A percentile compares a stretch with the other conserved stretches of the same genome.
These are phyloP conservation scores for Rutstroemia sp. DNA, from an alignment of 2,329 filamentous ascomycete genomes.

Conservation along the genomic window DNA sequence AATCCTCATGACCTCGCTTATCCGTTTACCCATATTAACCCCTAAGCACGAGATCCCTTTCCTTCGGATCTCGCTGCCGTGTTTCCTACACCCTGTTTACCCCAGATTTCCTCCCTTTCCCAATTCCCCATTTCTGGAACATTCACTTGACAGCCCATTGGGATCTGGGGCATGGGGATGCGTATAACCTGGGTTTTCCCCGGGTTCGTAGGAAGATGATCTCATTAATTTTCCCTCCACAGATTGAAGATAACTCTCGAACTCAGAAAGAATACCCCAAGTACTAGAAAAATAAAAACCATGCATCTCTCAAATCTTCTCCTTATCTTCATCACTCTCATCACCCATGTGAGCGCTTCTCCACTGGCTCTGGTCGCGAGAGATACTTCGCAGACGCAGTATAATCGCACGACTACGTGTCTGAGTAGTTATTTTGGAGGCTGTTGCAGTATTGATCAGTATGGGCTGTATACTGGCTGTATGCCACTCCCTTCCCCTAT, in stretches of 20 bases:
- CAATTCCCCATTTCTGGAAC: too few species aligned
- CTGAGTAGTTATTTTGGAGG: conserved; percentile 8
- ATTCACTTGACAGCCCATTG: too few species aligned
- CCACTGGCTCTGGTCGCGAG: not conserved
- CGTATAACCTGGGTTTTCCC: too few species aligned
- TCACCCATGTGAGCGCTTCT: not conserved
- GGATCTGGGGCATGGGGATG: too few species aligned
- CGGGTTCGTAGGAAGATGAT: too few species aligned
- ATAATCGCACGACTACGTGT: conserved; percentile 5
- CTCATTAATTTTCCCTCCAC: too few species aligned
- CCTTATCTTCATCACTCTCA: not conserved
- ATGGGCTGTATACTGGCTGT: not conserved
- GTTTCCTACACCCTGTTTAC: not conserved
- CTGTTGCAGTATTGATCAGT: not conserved
- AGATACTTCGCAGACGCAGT: not conserved
- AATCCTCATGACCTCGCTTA: not conserved
- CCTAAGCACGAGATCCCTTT: not conserved
- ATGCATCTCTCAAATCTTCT: not conserved
- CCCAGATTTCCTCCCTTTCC: not conserved
- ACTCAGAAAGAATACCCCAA: too few species aligned
- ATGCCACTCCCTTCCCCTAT: not conserved
- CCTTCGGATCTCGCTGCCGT: not conserved
- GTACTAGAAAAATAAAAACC: too few species aligned
- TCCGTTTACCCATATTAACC: not conserved
- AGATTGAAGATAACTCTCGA: too few species aligned